Conservation (phyloP, 106 monocot species). For the Acorus calamus region DNA sequence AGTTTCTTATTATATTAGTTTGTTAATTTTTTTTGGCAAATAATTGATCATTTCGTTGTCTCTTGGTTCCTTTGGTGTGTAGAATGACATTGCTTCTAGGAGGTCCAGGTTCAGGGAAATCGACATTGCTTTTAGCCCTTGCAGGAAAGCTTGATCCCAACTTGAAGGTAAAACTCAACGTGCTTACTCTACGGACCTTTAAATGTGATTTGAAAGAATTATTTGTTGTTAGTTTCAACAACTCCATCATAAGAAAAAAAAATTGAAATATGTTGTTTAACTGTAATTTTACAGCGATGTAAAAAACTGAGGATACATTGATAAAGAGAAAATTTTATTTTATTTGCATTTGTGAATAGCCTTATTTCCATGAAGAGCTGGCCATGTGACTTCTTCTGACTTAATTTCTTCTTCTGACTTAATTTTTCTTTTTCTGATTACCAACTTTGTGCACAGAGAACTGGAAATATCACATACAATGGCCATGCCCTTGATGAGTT, state of each 20-base stretch:
- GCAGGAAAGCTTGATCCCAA: constrained; percentile 48
- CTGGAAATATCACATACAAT: constrained; percentile 49
- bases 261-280: too few relatives aligned
- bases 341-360: too few relatives aligned
- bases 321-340: too few relatives aligned
- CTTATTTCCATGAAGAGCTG: neutral
- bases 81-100: constrained; percentile 57
- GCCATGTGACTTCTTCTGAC: neutral
- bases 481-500: constrained; percentile 33
- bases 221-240: neutral
- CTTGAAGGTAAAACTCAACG: constrained; percentile 19
- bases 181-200: too few relatives aligned
- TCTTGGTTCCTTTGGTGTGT: neutral
- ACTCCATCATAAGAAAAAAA: neutral
- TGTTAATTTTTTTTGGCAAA: constrained; percentile 1
- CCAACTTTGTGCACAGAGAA: constrained; percentile 14
- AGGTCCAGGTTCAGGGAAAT: constrained; percentile 50
- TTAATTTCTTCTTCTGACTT: neutral
- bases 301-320: too few relatives aligned
- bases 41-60: too few relatives aligned
- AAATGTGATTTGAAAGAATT: too few relatives aligned
- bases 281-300: too few relatives aligned
- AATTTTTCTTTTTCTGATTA: neutral
- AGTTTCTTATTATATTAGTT: neutral
- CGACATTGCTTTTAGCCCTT: constrained; percentile 43